These are phyloP conservation scores for Aspergillus felis DNA, from an alignment of 2,329 filamentous ascomycete genomes.

Conservation along the genomic window DNA sequence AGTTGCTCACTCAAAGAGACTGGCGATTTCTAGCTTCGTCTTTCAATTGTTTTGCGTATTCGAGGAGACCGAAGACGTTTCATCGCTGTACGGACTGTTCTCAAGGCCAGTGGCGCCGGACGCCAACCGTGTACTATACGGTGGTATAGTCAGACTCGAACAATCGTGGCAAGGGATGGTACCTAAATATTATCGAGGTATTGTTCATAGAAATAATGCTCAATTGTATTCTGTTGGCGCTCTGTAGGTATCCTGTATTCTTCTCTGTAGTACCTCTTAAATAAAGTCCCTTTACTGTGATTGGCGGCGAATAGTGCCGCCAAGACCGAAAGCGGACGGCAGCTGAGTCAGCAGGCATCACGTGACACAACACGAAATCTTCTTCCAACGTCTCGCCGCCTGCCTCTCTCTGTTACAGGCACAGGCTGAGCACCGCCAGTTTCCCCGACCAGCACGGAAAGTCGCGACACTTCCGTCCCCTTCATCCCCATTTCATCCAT, in stretches of 20 bases:
- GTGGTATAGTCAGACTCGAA: not conserved
- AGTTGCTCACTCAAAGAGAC: not conserved
- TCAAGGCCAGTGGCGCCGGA: not conserved
- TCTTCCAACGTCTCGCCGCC: slow-evolving; percentile 29
- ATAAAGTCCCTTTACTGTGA: not conserved
- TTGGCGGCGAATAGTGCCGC: not conserved
- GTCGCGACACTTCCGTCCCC: slow-evolving; percentile 37
- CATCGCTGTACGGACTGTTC: not conserved
- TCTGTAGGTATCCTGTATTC: not conserved
- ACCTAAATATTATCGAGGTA: not conserved
- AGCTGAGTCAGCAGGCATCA: slow-evolving; percentile 24
- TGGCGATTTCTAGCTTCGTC: not conserved
- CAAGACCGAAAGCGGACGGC: slow-evolving; percentile 4
- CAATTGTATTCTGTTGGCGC: not conserved
- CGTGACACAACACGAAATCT: slow-evolving; percentile 29
- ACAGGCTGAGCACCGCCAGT: slow-evolving; percentile 35
- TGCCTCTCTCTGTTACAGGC: slow-evolving; percentile 30
- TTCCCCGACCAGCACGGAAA: slow-evolving; percentile 32
- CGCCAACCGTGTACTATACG: not conserved
- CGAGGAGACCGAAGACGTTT: not conserved
- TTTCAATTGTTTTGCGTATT: not conserved
- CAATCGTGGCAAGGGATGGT: not conserved
- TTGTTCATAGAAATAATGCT: too few relatives aligned
- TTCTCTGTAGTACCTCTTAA: too few relatives aligned
- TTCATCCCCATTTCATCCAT: slow-evolving; percentile 38